A percentile compares a stretch with the other conserved stretches of the same genome.
phyloP scores from a whole-genome alignment of 768 basidiomycete genomes.

The Lactifluus hygrophoroides region DNA sequence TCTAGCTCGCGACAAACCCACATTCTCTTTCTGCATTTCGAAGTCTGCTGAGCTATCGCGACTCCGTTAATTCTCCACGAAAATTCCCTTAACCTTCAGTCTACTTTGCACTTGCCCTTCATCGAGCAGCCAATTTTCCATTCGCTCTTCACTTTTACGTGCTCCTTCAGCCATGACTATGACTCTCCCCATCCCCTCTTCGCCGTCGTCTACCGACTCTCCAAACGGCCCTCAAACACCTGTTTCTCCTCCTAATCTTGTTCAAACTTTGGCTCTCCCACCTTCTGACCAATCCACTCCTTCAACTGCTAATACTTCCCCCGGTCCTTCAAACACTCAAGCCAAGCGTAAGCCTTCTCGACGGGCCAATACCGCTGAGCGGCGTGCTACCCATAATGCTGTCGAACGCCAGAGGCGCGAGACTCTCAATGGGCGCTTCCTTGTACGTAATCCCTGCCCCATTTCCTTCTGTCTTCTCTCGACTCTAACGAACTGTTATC shows the following conservation, averaged over 20 bases:
- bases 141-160: conserved; percentile 9
- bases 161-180: conserved; percentile 31
- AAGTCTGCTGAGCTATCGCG: conserved; percentile 45
- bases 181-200: conserved; percentile 32
- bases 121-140: background rate
- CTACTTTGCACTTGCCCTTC: conserved; percentile 19
- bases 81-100: conserved; percentile 12
- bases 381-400: conserved; percentile 94
- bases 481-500: background rate
- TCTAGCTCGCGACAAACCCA: conserved; percentile 10
- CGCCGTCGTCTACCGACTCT: conserved; percentile 33
- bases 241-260: conserved; percentile 31
- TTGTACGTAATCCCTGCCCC: conserved; percentile 39
- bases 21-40: conserved; percentile 36
- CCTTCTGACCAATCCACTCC: conserved; percentile 25
- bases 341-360: conserved; percentile 75
- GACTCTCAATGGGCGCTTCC: conserved; percentile 86
- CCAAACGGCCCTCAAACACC: conserved; percentile 44
- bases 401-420: conserved; percentile 91
- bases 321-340: conserved; percentile 27
- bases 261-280: conserved; percentile 32
- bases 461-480: conserved; percentile 4
- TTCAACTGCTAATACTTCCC: conserved; percentile 16
- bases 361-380: conserved; percentile 93
- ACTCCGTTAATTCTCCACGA: conserved; percentile 26